phyloP scores from a whole-genome alignment of 73 alveolate genomes.

The Paramecium octaurelia region DNA sequence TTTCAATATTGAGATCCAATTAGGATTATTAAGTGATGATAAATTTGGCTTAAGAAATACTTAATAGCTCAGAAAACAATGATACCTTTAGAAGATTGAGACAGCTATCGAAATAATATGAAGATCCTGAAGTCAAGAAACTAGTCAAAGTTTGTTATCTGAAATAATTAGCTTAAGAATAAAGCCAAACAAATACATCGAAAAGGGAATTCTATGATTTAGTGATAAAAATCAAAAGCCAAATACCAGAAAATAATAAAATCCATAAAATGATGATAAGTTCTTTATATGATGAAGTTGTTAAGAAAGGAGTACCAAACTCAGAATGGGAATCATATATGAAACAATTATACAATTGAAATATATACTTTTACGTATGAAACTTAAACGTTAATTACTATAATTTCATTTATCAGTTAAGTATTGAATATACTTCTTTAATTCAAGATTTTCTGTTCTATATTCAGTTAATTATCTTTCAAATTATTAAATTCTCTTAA shows the following conservation, averaged over 20 bases:
- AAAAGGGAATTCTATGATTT: constrained; percentile 40
- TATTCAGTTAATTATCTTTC: constrained; percentile 27
- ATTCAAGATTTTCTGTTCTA: constrained; percentile 15
- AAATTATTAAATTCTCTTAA: constrained; percentile 11
- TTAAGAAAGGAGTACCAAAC: constrained; percentile 15
- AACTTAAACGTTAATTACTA: not conserved
- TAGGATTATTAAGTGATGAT: not conserved
- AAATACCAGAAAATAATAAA: not conserved
- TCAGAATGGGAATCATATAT: constrained; percentile 43
- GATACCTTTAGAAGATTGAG: not conserved
- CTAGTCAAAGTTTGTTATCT: constrained; percentile 36
- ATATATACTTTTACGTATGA: not conserved
- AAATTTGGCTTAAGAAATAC: not conserved
- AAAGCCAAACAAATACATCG: not conserved
- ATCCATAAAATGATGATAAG: constrained; percentile 19
- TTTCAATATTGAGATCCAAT: not conserved
- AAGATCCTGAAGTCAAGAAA: not conserved
- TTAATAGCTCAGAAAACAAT: not conserved
- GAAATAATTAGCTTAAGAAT: not conserved
- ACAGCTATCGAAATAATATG: not conserved
- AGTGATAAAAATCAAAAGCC: constrained; percentile 21
- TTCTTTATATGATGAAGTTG: constrained; percentile 13
- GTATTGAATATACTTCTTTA: constrained; percentile 13
- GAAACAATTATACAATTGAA: not conserved
- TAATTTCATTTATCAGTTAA: not conserved